Percentiles rank a stretch among this genome's conserved stretches.
phyloP scores from a whole-genome alignment of 352 stramenopile genomes.

The Blastocystis sp. region DNA sequence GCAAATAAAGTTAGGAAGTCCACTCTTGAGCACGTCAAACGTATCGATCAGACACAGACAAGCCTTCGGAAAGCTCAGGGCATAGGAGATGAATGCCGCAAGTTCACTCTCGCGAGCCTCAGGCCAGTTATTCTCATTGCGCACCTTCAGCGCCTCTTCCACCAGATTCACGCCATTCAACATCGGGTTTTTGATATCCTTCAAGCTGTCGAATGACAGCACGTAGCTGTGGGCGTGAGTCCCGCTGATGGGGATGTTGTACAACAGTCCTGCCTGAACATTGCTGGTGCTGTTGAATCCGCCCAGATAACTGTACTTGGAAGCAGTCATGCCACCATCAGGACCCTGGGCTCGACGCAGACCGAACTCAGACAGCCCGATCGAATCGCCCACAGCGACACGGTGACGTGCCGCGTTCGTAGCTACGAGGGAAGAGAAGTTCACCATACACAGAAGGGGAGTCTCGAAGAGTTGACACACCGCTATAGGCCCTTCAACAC shows the following conservation, averaged over 20 bases:
- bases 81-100: conserved; percentile 95
- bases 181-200: conserved; percentile 71
- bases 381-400: conserved; percentile 75
- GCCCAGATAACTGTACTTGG: conserved; percentile 91
- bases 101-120: conserved; percentile 80
- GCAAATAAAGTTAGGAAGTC: conserved; percentile 90
- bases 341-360: conserved; percentile 77
- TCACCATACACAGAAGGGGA: conserved; percentile 91
- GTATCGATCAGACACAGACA: conserved; percentile 97
- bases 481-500: conserved; percentile 82
- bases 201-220: conserved; percentile 83
- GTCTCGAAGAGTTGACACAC: conserved; percentile 95
- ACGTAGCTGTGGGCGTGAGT: conserved; percentile 97
- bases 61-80: conserved; percentile 85
- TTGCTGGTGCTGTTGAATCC: conserved; percentile 95
- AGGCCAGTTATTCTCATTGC: conserved; percentile 62
- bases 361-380: conserved; percentile 68
- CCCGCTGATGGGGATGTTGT: conserved; percentile 86
- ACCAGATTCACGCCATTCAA: conserved; percentile 75
- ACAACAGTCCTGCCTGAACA: conserved; percentile 87
- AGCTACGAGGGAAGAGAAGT: conserved; percentile 90
- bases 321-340: conserved; percentile 90
- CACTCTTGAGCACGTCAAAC: conserved; percentile 92
- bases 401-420: conserved; percentile 95
- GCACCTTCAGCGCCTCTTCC: conserved; percentile 75